A percentile compares a stretch with the other conserved stretches of the same genome.
Evolutionary conservation across 805 yeast species (phyloP).

Genomic region (Saccharomycopsis sp.): DNA sequence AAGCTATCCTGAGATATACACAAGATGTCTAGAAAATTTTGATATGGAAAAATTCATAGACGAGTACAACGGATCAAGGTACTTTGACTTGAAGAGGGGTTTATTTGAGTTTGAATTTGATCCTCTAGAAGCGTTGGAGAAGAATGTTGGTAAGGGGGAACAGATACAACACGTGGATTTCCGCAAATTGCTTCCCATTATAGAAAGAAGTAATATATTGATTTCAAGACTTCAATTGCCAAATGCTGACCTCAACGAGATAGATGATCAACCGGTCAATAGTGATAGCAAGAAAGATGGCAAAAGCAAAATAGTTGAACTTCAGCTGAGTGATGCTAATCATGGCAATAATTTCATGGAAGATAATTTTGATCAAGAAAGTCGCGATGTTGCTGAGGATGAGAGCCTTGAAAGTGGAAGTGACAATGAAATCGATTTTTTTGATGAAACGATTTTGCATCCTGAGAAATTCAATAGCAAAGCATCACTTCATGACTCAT

Average conservation of each 20-base stretch:
- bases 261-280: too few relatives aligned
- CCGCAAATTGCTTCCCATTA: neutral
- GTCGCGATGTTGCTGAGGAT: too few relatives aligned
- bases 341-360: too few relatives aligned
- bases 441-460: too few relatives aligned
- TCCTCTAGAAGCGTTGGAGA: slow-evolving; percentile 8
- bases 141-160: neutral
- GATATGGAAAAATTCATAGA: neutral
- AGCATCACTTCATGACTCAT: neutral
- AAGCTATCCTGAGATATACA: neutral
- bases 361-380: too few relatives aligned
- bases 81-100: slow-evolving; percentile 2
- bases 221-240: neutral
- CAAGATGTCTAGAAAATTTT: neutral
- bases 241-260: too few relatives aligned
- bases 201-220: neutral
- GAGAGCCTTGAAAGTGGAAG: too few relatives aligned
- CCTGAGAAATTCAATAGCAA: too few relatives aligned
- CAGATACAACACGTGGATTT: neutral
- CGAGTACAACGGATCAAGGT: neutral
- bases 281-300: too few relatives aligned
- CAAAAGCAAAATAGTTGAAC: too few relatives aligned
- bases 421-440: too few relatives aligned
- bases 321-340: too few relatives aligned
- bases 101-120: slow-evolving; percentile 12